These are phyloP conservation scores for Vinca minor DNA, from an alignment of 257 asterid species.

Conservation along the genomic window DNA sequence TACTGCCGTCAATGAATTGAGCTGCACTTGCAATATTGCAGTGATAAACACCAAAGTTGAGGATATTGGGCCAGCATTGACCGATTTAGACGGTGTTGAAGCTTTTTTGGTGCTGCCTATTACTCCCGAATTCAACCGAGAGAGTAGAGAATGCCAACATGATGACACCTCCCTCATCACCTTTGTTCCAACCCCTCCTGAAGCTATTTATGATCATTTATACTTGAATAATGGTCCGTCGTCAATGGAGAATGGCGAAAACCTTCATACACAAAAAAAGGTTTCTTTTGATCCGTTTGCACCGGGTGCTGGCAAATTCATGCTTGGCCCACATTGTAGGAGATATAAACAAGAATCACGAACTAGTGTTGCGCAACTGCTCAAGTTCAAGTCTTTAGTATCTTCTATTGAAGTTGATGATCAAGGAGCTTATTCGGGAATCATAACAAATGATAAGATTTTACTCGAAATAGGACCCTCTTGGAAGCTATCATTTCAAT, in stretches of 20 bases:
- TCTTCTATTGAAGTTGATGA: slow-evolving; percentile 8
- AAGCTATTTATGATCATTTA: slow-evolving; percentile 9
- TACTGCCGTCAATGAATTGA: neutral
- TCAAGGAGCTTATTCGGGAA: slow-evolving; percentile 4
- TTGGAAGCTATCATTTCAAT: slow-evolving; percentile 33
- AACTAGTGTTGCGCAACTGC: slow-evolving; percentile 30
- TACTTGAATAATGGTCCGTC: neutral
- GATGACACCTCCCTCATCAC: slow-evolving; percentile 18
- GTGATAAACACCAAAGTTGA: neutral
- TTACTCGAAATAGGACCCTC: slow-evolving; percentile 29
- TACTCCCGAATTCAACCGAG: slow-evolving; percentile 36
- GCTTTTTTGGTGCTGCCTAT: slow-evolving; percentile 23
- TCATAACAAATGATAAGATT: slow-evolving; percentile 24
- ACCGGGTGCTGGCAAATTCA: slow-evolving; percentile 33
- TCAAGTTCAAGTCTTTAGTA: slow-evolving; percentile 19
- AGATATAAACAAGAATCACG: slow-evolving; percentile 24
- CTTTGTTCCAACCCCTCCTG: slow-evolving; percentile 17
- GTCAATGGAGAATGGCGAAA: slow-evolving; percentile 6
- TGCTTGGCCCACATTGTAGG: slow-evolving; percentile 36
- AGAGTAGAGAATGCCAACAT: slow-evolving; percentile 4
- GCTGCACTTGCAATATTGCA: neutral
- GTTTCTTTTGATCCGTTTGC: slow-evolving; percentile 46
- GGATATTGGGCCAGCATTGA: neutral
- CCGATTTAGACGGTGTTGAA: neutral
- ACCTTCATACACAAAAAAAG: slow-evolving; percentile 30